These are phyloP conservation scores for Fusarium verticillioides DNA, from an alignment of 2,329 filamentous ascomycete species.

Conservation along the genomic window DNA sequence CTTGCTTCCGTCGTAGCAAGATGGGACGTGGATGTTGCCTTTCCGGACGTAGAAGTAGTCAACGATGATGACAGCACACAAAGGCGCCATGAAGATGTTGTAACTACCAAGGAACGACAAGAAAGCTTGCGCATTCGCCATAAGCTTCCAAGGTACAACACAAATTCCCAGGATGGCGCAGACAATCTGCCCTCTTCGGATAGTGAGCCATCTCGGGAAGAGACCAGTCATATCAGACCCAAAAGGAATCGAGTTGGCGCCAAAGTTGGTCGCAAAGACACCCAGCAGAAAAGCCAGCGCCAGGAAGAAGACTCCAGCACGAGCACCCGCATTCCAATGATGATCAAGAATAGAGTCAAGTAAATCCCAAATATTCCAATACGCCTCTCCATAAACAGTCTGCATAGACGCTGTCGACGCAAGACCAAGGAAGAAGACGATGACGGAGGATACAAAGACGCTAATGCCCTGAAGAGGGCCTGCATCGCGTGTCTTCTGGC, in stretches of 20 bases:
- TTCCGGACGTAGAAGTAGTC: neutral
- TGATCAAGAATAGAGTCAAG: neutral
- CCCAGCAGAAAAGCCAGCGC: neutral
- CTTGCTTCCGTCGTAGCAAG: neutral
- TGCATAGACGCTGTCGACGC: neutral
- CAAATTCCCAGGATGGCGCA: neutral
- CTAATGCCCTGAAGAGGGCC: neutral
- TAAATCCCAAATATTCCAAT: neutral
- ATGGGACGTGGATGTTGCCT: neutral
- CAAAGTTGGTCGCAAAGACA: neutral
- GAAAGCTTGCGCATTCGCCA: neutral
- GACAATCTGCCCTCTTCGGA: neutral
- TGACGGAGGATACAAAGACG: neutral
- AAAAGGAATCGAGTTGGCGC: neutral
- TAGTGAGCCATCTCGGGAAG: neutral
- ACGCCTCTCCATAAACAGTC: neutral
- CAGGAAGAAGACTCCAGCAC: neutral
- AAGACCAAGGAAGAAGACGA: neutral
- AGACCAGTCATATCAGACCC: neutral
- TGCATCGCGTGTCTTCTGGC: neutral
- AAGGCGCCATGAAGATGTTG: neutral
- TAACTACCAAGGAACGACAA: neutral
- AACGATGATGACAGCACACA: neutral
- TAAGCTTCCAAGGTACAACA: neutral
- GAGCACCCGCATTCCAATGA: neutral